Conservation (phyloP, 2,329 filamentous ascomycete species). For the Furcasterigmium sp. region DNA sequence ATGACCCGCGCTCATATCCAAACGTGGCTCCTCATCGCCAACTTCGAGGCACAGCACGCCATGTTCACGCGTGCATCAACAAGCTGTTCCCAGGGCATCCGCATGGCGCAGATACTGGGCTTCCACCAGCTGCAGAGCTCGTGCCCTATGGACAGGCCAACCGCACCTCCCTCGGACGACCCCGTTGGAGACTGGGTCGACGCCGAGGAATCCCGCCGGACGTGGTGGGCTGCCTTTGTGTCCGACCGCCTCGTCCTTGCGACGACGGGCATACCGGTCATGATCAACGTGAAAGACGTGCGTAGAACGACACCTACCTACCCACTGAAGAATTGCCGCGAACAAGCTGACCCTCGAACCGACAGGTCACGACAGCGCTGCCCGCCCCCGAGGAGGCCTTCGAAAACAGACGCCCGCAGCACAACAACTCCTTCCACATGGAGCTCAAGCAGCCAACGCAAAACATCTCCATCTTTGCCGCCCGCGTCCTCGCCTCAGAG, state of each 20-base stretch:
- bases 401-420: constrained; percentile 46
- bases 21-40: neutral
- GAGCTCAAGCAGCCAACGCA: constrained; percentile 37
- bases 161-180: neutral
- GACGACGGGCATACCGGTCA: neutral
- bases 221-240: constrained; percentile 44
- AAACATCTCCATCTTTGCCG: constrained; percentile 48
- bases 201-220: constrained; percentile 22
- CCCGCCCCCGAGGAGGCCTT: constrained; percentile 58
- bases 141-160: too few relatives aligned
- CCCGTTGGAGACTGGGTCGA: neutral
- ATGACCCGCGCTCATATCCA: neutral
- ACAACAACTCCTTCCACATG: constrained; percentile 45
- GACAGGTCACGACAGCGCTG: constrained; percentile 54
- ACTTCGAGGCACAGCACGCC: neutral
- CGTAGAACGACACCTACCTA: neutral
- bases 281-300: neutral
- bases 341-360: too few relatives aligned
- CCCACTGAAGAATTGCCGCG: neutral
- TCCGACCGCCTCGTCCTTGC: constrained; percentile 24
- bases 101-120: neutral
- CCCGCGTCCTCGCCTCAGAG: constrained; percentile 47
- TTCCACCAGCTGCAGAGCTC: neutral
- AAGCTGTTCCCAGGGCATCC: neutral
- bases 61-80: neutral